Percentiles rank a stretch among this genome's conserved stretches.
Conservation (phyloP, 768 basidiomycete genomes). For the Boletus vinaceobasis region DNA sequence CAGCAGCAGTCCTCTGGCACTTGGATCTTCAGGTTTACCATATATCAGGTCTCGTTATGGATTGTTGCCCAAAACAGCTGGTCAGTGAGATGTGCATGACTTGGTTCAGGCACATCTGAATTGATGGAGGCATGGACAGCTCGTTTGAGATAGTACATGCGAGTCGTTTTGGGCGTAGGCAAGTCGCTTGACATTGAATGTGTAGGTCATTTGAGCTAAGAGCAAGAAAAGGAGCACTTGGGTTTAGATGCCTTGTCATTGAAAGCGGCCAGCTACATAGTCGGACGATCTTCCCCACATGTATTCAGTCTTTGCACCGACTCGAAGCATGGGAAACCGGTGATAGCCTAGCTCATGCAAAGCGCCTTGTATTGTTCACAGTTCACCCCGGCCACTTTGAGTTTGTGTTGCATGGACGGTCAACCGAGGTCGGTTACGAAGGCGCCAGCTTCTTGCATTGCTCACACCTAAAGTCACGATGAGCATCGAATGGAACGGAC, state of each 20-base stretch:
- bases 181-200: too few species aligned
- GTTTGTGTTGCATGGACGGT: constrained; percentile 61
- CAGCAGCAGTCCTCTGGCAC: too few species aligned
- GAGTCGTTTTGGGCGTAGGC: too few species aligned
- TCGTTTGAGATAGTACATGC: too few species aligned
- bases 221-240: constrained; percentile 43
- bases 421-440: constrained; percentile 69
- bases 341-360: constrained; percentile 63
- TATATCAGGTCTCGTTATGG: too few species aligned
- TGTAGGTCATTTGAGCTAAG: too few species aligned
- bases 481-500: not conserved
- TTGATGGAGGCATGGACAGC: too few species aligned
- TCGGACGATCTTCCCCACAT: constrained; percentile 67
- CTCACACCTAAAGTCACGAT: constrained; percentile 57
- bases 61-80: too few species aligned
- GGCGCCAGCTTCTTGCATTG: constrained; percentile 95
- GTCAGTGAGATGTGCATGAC: too few species aligned
- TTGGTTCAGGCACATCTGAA: too few species aligned
- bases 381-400: constrained; percentile 83
- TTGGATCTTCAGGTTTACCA: too few species aligned
- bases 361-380: constrained; percentile 73
- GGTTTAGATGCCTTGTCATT: constrained; percentile 68
- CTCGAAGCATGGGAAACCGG: constrained; percentile 79
- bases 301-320: constrained; percentile 69
- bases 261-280: constrained; percentile 67